A percentile compares a stretch with the other conserved stretches of the same genome.
Evolutionary conservation across 2,329 filamentous ascomycete genomes (phyloP).

Genomic region (Cordyceps cateniannulata): DNA sequence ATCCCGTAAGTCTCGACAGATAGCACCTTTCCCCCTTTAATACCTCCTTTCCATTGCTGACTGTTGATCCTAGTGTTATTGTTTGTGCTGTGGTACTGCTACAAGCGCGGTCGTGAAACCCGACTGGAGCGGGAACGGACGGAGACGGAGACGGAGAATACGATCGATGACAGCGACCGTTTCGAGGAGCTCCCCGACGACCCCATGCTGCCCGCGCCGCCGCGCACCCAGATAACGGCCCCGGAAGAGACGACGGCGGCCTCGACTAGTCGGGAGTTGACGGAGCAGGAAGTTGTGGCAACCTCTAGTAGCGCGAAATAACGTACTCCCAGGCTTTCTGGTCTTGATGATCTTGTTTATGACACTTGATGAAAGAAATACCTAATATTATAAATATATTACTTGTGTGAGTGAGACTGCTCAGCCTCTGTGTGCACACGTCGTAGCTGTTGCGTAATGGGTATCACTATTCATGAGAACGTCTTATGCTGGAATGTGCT

Average conservation of each 20-base stretch:
- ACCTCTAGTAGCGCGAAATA: slow-evolving; percentile 1
- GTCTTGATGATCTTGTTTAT: background rate
- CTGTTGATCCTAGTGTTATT: slow-evolving; percentile 56
- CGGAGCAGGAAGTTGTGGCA: background rate
- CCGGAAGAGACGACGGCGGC: background rate
- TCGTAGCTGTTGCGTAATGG: background rate
- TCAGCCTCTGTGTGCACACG: background rate
- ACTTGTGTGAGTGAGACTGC: background rate
- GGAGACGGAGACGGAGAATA: slow-evolving; percentile 31
- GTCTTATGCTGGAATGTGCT: background rate
- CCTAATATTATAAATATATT: background rate
- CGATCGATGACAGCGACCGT: slow-evolving; percentile 32
- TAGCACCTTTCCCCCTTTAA: background rate
- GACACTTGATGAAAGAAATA: slow-evolving; percentile 6
- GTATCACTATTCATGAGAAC: slow-evolving; percentile 6
- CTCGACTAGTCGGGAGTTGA: background rate
- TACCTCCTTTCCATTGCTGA: too few species aligned
- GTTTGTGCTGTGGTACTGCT: slow-evolving; percentile 96
- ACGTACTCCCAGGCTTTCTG: background rate
- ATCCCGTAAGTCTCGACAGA: slow-evolving; percentile 57
- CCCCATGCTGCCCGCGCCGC: slow-evolving; percentile 31
- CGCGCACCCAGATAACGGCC: slow-evolving; percentile 15
- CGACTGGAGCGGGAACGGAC: slow-evolving; percentile 59
- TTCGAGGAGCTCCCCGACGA: slow-evolving; percentile 47
- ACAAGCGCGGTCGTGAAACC: slow-evolving; percentile 86